phyloP scores from a whole-genome alignment of 805 yeast genomes.

The Kuraishia piskuri region DNA sequence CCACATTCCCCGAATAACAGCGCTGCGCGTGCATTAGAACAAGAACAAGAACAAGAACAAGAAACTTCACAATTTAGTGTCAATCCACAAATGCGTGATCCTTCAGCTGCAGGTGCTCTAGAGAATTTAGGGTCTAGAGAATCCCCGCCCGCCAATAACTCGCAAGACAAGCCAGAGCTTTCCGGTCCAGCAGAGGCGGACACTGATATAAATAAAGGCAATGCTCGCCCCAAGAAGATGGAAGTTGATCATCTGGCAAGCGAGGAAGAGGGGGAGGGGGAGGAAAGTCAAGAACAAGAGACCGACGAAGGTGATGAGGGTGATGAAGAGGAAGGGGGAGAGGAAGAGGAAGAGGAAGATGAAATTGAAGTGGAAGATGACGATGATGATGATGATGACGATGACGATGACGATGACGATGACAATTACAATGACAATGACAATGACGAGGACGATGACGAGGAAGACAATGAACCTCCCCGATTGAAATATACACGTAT shows the following conservation, averaged over 20 bases:
- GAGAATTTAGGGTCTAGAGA: background rate
- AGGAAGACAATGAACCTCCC: constrained; percentile 58
- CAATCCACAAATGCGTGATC: too few species aligned
- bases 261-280: too few species aligned
- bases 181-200: too few species aligned
- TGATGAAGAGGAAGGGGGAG: background rate
- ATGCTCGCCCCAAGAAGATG: too few species aligned
- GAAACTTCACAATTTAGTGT: too few species aligned
- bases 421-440: constrained; percentile 28
- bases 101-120: background rate
- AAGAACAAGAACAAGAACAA: background rate
- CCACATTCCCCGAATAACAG: background rate
- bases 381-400: constrained; percentile 14
- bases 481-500: constrained; percentile 66
- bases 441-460: constrained; percentile 33
- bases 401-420: constrained; percentile 20
- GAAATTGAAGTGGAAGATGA: constrained; percentile 11
- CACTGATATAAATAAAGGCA: too few species aligned
- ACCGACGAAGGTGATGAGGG: background rate
- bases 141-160: background rate
- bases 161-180: background rate
- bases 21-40: background rate
- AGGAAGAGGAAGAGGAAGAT: constrained; percentile 4
- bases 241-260: too few species aligned
- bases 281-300: background rate